Conservation (phyloP, 805 yeast species). For the Scheffersomyces amazonensis region DNA sequence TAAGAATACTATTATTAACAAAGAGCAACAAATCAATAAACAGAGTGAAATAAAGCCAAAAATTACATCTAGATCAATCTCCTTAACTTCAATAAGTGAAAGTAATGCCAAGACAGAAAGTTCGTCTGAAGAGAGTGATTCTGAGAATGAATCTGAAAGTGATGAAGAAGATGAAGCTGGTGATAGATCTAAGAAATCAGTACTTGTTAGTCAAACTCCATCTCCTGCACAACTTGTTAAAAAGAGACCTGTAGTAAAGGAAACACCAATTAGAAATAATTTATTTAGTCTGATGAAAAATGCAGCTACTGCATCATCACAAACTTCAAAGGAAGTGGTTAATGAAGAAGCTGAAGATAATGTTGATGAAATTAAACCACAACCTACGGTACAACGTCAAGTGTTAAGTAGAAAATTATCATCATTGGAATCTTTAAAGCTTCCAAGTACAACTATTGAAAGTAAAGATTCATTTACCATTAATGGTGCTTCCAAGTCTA, state of each 20-base stretch:
- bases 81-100: too few relatives aligned
- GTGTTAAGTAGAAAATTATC: background rate
- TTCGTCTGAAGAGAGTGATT: background rate
- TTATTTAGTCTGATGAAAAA: background rate
- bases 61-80: too few relatives aligned
- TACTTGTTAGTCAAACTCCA: constrained; percentile 1
- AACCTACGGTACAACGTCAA: background rate
- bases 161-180: background rate
- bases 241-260: background rate
- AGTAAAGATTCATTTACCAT: background rate
- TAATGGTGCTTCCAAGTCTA: background rate
- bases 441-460: constrained; percentile 3
- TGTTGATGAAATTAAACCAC: background rate
- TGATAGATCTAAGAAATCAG: background rate
- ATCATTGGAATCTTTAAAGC: background rate
- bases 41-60: background rate
- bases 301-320: background rate
- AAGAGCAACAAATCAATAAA: background rate
- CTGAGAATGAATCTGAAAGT: background rate
- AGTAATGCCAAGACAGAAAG: background rate
- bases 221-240: background rate
- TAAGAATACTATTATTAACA: background rate
- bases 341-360: too few relatives aligned
- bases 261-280: background rate
- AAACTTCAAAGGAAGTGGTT: background rate